Conservation (phyloP, 1,284 basidiomycete genomes). For the Moniliophthora roreri region DNA sequence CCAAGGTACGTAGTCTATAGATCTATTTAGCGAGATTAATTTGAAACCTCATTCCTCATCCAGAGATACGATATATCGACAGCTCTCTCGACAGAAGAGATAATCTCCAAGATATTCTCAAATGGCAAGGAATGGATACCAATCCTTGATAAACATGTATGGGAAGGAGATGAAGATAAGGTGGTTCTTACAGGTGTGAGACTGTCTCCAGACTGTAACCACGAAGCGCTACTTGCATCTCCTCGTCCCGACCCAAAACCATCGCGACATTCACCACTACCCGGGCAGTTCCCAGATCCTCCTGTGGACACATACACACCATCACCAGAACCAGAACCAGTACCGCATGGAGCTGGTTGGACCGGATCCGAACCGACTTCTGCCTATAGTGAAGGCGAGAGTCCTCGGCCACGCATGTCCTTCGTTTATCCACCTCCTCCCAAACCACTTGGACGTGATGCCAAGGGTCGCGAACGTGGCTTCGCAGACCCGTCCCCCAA, state of each 20-base stretch:
- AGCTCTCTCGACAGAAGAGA: constrained; percentile 4
- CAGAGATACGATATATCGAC: constrained; percentile 10
- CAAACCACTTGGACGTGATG: neutral
- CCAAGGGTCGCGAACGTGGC: neutral
- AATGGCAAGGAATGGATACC: constrained; percentile 7
- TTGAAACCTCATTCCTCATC: neutral
- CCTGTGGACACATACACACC: constrained; percentile 1
- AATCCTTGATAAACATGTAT: constrained; percentile 8
- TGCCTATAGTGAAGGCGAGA: neutral
- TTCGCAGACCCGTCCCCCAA: neutral
- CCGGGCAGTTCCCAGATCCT: neutral
- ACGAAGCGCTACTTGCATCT: neutral
- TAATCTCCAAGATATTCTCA: constrained; percentile 7
- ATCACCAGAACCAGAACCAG: neutral
- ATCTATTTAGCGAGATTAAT: neutral
- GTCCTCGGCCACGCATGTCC: neutral
- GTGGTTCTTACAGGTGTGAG: neutral
- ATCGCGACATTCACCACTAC: neutral
- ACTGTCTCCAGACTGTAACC: neutral
- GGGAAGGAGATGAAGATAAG: constrained; percentile 4
- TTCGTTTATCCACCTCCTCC: constrained; percentile 3
- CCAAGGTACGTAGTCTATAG: constrained; percentile 3
- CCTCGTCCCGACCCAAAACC: neutral
- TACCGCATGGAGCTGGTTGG: neutral
- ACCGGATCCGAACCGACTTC: neutral